Evolutionary conservation across 2,329 filamentous ascomycete species (phyloP).

Genomic region (Ceratocystis variospora): DNA sequence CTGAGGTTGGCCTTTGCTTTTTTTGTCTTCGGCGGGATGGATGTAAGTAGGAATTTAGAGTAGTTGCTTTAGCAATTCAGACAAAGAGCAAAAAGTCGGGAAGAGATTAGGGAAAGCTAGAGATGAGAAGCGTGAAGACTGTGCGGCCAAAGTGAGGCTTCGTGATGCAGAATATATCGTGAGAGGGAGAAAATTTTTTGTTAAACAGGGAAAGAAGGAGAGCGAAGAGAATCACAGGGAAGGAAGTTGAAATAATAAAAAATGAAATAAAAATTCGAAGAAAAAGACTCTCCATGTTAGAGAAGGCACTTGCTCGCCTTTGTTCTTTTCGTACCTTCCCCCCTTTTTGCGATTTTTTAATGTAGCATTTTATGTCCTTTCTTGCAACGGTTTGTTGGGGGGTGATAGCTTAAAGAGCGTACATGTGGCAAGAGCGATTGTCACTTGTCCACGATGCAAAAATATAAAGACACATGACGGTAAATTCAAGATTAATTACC

Average conservation of each 20-base stretch:
- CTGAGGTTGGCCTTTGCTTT: background rate
- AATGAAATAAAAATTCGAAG: background rate
- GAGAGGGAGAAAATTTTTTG: background rate
- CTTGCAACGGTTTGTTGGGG: background rate
- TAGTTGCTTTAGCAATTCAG: background rate
- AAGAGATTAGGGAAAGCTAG: background rate
- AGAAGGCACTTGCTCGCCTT: background rate
- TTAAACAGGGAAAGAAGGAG: background rate
- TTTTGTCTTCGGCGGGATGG: background rate
- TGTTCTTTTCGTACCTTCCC: background rate
- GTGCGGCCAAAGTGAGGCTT: background rate
- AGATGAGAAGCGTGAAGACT: background rate
- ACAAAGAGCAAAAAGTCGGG: background rate
- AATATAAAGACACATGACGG: background rate
- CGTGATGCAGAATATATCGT: background rate
- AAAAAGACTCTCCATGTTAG: background rate
- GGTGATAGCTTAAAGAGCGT: background rate
- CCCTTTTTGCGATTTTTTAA: background rate
- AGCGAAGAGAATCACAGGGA: background rate
- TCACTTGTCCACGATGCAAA: background rate
- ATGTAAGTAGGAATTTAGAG: background rate
- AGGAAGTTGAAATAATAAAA: background rate
- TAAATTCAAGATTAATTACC: background rate
- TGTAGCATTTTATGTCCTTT: background rate
- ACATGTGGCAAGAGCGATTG: slow-evolving; percentile 1